Base-by-base conservation (phyloP, 1,284 basidiomycete species). In the Hortiboletus rubellus region DNA sequence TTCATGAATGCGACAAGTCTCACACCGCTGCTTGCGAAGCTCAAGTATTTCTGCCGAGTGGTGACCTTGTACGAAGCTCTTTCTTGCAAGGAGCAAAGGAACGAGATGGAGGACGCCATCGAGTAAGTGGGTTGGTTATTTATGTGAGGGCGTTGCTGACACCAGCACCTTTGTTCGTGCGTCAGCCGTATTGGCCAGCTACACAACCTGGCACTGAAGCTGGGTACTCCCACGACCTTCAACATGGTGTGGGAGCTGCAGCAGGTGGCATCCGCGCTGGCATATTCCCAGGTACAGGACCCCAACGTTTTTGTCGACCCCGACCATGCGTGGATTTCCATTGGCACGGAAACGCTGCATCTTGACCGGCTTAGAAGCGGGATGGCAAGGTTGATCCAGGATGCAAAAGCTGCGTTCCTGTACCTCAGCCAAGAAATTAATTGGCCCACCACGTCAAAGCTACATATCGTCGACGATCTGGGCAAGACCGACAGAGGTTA, bases 221-320 rank as follows among this genome's bases (percentile, higher is more conserved):
- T 59, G 6, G 57, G 45, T 30, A 22, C 2, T 0, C 40, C 38
- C 0, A 43, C 40, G 0, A 43, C 43, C 5, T 59, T 59, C 38
- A 60, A 61, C 18, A 57, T 50, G 47, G 15, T 60, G 1, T 61
- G 44, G 40, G 60, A 61, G 11, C 33, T 60, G 11, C 51, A 49
- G 7, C 58, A 59, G 7, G 10, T 46, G 1, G 58, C 42, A 2
- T 59, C 52, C 3, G 7, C 33, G 2, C 36, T 59, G 0, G 50
- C 27, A 1, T 55, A 27, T 17, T 33, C 27, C 11, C 57, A 59
- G 41, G 18, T 59, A 3, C n/a, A 43, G 37, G 57, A 55, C 0
- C 42, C 57, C 7, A 43, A 55, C 1, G 50, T 59, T 12, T 59
- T 38, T 17, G 57, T 59, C 1, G 50, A 41, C 17, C 50, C 22